These are phyloP conservation scores for Marchantia paleacea DNA, from an alignment of 225 moss, liverwort and hornwort genomes.

Conservation along the genomic window DNA sequence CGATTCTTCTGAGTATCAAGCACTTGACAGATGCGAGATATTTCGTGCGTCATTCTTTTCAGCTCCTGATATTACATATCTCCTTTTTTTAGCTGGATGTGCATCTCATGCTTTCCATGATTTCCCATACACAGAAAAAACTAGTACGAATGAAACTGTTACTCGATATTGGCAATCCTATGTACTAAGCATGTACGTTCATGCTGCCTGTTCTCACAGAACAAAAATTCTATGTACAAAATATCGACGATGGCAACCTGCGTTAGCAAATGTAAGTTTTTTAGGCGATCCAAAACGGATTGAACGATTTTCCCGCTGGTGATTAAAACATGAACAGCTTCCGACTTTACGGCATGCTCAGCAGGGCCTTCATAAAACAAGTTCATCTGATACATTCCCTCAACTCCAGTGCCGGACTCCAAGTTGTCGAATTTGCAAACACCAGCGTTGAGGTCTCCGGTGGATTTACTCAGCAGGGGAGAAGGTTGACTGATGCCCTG, in stretches of 20 bases:
- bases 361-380: not conserved
- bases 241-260: not conserved
- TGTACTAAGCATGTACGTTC: too few species aligned
- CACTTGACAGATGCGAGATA: not conserved
- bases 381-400: not conserved
- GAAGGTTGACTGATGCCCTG: not conserved
- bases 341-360: not conserved
- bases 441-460: not conserved
- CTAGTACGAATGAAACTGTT: too few species aligned
- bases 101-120: too few species aligned
- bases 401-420: not conserved
- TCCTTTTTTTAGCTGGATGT: too few species aligned
- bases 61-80: not conserved
- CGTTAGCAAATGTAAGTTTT: not conserved
- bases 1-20: not conserved
- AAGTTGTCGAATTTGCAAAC: slow-evolving; percentile 1
- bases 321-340: not conserved
- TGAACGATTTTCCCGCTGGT: not conserved
- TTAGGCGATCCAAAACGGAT: not conserved
- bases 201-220: too few species aligned
- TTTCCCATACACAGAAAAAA: too few species aligned
- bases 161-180: too few species aligned
- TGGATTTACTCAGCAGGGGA: not conserved
- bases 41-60: not conserved
- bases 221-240: too few species aligned